These are phyloP conservation scores for Colletotrichum karsti DNA, from an alignment of 2,329 filamentous ascomycete species.

Conservation along the genomic window DNA sequence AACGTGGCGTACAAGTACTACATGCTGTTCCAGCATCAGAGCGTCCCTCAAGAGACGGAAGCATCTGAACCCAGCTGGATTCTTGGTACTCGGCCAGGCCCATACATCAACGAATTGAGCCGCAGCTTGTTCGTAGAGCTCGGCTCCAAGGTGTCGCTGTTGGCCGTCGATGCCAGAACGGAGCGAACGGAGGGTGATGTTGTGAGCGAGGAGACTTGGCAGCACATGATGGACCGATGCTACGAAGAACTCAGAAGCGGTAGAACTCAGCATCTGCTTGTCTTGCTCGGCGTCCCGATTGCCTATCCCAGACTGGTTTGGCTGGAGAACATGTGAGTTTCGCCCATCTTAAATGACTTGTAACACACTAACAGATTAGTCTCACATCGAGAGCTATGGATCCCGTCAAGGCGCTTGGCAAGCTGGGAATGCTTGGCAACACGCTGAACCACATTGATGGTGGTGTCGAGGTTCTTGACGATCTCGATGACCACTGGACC, in stretches of 20 bases:
- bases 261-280: conserved; percentile 88
- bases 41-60: conserved; percentile 81
- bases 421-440: conserved; percentile 80
- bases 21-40: conserved; percentile 98
- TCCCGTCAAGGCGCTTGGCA: conserved; percentile 87
- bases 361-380: conserved; percentile 50
- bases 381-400: conserved; percentile 88
- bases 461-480: conserved; percentile 89
- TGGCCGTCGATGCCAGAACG: conserved; percentile 91
- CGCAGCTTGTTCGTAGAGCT: conserved; percentile 87
- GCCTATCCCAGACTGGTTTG: conserved; percentile 80
- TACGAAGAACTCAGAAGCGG: conserved; percentile 84
- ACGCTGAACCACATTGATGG: conserved; percentile 91
- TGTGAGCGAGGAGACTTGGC: conserved; percentile 81
- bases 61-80: conserved; percentile 91
- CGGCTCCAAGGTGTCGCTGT: conserved; percentile 79
- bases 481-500: conserved; percentile 97
- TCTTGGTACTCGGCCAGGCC: conserved; percentile 80
- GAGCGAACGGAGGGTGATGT: conserved; percentile 88
- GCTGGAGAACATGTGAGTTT: conserved; percentile 73
- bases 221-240: conserved; percentile 85
- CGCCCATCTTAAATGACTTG: not conserved
- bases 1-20: conserved; percentile 98
- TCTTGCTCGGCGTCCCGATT: conserved; percentile 85
- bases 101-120: conserved; percentile 88